These are phyloP conservation scores for Leccinum arenicola DNA, from an alignment of 768 basidiomycete species.

Conservation along the genomic window DNA sequence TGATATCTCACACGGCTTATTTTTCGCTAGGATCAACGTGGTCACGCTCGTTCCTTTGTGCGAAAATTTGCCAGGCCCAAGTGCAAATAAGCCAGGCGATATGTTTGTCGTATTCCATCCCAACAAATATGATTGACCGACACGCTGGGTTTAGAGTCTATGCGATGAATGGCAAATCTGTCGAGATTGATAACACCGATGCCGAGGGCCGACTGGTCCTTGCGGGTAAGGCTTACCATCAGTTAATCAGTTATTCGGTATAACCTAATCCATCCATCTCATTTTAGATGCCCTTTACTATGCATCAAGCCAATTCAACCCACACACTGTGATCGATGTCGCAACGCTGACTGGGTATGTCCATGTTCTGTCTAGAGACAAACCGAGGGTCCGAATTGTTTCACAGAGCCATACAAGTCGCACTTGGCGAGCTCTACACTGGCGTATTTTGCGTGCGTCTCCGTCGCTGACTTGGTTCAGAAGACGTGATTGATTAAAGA, in stretches of 20 bases:
- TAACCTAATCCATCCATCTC: neutral
- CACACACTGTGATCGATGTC: slow-evolving; percentile 82
- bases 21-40: slow-evolving; percentile 60
- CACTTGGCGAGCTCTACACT: slow-evolving; percentile 72
- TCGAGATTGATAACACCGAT: slow-evolving; percentile 87
- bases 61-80: slow-evolving; percentile 81
- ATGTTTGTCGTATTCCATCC: slow-evolving; percentile 45
- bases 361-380: neutral
- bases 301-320: slow-evolving; percentile 69
- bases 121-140: neutral
- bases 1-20: neutral
- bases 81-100: slow-evolving; percentile 75
- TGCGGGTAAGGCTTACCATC: slow-evolving; percentile 44
- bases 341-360: slow-evolving; percentile 80
- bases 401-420: slow-evolving; percentile 63
- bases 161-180: slow-evolving; percentile 85
- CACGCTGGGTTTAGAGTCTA: slow-evolving; percentile 48
- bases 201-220: slow-evolving; percentile 79
- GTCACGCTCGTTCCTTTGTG: slow-evolving; percentile 70
- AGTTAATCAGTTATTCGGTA: too few relatives aligned
- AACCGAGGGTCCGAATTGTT: neutral
- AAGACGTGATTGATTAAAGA: neutral
- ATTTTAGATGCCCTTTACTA: slow-evolving; percentile 78
- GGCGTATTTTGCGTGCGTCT: slow-evolving; percentile 72
- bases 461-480: neutral